Evolutionary conservation across 2,329 filamentous ascomycete species (phyloP), one percentile per base, ranked within the genome.

Genomic region (Lachnellula occidentalis): DNA sequence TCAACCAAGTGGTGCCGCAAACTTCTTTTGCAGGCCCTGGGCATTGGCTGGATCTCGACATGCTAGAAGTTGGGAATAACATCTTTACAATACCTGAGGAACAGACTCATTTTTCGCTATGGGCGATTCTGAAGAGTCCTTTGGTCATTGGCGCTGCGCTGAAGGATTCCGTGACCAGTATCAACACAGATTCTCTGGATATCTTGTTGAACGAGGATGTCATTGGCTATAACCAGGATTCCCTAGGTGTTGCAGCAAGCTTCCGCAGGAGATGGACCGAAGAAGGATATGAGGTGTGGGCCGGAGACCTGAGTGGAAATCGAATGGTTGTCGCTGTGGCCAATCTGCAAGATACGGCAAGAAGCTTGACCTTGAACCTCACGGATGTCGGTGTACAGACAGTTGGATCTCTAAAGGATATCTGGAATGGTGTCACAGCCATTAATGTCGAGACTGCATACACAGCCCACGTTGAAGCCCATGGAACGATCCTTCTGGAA

Each of bases 31-130:
- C 73, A 0, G 67, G 66, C 0, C 69, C 70, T 0, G 72, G 71
- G 0, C 66, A 70, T 27, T 75, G 71, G 67, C 65, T 71, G 1
- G 73, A 75, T 63, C 65, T 73, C n/a, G 73, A 75, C 57, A 75
- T 75, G 73, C 55, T 75, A 19, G 63, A 66, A 51, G 62, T 75
- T 19, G 72, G 73, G 0, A 72, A 73, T 22, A 61, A 65, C 9
- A 56, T 73, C 5, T 66, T 73, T 3, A 72, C 65, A 0, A 60
- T 58, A 0, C 48, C 67, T 0, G 72, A 75, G 55, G 71, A 74
- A 46, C 66, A 73, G 55, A 73, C 71, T 0, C 72, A 74, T 59
- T 74, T 75, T 55, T 68, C 68, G 4, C 52, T 74, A 9, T 74
- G 72, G 73, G 69, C 69, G 34, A 71, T 74, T 17, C 45, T 71